A percentile compares a stretch with the other conserved stretches of the same genome.
Conservation (phyloP, 768 basidiomycete species). For the Kwoniella sp. region DNA sequence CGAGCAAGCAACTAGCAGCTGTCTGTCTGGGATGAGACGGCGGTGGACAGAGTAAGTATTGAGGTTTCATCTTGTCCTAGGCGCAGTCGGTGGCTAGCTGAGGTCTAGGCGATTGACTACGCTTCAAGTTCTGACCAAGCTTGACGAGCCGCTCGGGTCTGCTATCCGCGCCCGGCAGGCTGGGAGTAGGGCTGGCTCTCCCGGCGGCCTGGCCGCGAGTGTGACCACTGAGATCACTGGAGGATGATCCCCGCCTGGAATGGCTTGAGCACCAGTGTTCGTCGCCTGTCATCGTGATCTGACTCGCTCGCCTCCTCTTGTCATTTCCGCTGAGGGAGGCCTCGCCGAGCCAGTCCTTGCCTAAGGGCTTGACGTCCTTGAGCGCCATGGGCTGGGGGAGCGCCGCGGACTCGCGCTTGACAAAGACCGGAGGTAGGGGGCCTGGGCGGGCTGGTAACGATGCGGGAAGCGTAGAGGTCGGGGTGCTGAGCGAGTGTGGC, state of each 20-base stretch:
- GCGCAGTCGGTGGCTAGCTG: too few relatives aligned
- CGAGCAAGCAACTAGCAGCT: too few relatives aligned
- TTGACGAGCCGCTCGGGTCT: conserved; percentile 32
- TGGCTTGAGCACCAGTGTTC: background rate
- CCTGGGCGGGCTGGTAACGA: conserved; percentile 24
- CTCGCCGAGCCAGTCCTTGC: conserved; percentile 34
- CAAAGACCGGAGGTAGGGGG: conserved; percentile 31
- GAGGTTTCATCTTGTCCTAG: too few relatives aligned
- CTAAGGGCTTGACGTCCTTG: conserved; percentile 30
- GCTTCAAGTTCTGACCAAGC: conserved; percentile 26
- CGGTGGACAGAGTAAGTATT: too few relatives aligned
- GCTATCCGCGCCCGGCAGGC: too few relatives aligned
- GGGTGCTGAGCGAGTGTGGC: too few relatives aligned
- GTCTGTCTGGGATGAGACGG: too few relatives aligned
- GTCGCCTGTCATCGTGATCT: background rate
- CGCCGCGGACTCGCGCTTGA: conserved; percentile 33
- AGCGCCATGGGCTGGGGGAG: conserved; percentile 41
- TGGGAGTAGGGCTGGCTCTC: too few relatives aligned
- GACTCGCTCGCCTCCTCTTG: conserved; percentile 26
- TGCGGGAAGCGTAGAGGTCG: conserved; percentile 11
- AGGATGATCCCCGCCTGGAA: background rate
- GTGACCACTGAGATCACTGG: background rate
- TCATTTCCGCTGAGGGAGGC: conserved; percentile 31
- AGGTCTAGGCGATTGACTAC: background rate
- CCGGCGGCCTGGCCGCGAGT: too few relatives aligned